A percentile compares a stretch with the other conserved stretches of the same genome.
These are phyloP conservation scores for Pseudogymnoascus sp. DNA, from an alignment of 2,329 filamentous ascomycete species.

Conservation along the genomic window DNA sequence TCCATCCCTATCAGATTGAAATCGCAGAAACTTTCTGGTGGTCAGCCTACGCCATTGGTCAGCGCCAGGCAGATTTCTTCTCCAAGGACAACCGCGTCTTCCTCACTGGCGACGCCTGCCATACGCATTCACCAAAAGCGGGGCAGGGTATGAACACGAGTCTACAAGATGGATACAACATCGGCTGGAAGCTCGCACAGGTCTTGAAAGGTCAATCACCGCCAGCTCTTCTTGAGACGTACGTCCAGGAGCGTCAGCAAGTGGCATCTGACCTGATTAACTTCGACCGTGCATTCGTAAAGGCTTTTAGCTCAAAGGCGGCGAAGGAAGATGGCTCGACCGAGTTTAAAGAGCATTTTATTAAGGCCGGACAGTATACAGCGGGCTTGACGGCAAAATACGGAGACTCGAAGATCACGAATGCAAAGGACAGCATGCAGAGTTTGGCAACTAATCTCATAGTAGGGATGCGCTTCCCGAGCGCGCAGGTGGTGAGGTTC, in stretches of 20 bases:
- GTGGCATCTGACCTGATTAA: constrained; percentile 52
- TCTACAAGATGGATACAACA: constrained; percentile 55
- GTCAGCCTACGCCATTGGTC: constrained; percentile 52
- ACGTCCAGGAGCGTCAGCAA: constrained; percentile 45
- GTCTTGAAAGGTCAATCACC: constrained; percentile 40
- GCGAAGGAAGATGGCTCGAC: constrained; percentile 26
- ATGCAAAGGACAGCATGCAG: constrained; percentile 28
- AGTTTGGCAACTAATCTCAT: constrained; percentile 36
- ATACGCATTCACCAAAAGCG: constrained; percentile 57
- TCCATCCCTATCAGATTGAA: constrained; percentile 22
- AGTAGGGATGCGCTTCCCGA: constrained; percentile 52
- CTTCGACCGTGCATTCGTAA: constrained; percentile 50
- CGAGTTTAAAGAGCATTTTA: constrained; percentile 48
- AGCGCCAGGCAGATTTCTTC: constrained; percentile 53
- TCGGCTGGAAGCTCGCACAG: constrained; percentile 53
- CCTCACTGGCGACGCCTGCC: constrained; percentile 50
- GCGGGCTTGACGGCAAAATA: constrained; percentile 54
- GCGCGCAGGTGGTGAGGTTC: constrained; percentile 51
- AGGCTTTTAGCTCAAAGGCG: constrained; percentile 43
- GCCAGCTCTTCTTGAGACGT: constrained; percentile 42
- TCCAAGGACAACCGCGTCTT: constrained; percentile 48
- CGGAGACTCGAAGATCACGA: constrained; percentile 42
- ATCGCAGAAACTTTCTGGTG: constrained; percentile 40
- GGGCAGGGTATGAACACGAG: constrained; percentile 54
- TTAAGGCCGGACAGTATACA: constrained; percentile 51